These are phyloP conservation scores for Mycena metata DNA, from an alignment of 768 basidiomycete genomes.

Conservation along the genomic window DNA sequence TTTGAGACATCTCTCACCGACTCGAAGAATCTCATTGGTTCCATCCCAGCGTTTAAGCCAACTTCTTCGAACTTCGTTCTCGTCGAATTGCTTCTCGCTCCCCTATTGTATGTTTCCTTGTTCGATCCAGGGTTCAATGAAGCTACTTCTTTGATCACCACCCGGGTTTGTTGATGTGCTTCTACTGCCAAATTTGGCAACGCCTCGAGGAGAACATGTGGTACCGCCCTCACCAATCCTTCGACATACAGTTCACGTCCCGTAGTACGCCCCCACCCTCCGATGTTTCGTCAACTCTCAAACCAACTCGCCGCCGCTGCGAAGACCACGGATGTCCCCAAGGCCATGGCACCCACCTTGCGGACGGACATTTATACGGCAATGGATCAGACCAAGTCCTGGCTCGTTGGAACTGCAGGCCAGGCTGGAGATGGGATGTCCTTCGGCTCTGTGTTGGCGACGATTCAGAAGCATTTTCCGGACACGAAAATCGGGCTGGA, in stretches of 20 bases:
- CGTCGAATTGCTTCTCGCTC: constrained; percentile 8
- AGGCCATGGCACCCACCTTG: constrained; percentile 62
- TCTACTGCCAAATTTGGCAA: constrained; percentile 9
- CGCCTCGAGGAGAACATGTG: constrained; percentile 32
- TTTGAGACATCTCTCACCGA: constrained; percentile 55
- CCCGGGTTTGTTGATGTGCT: constrained; percentile 23
- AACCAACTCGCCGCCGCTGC: constrained; percentile 54
- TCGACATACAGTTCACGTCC: constrained; percentile 26
- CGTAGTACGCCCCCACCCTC: constrained; percentile 1
- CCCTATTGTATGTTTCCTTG: constrained; percentile 17
- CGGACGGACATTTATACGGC: constrained; percentile 65
- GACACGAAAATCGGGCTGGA: constrained; percentile 60
- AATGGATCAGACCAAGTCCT: constrained; percentile 61
- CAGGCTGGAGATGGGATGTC: constrained; percentile 70
- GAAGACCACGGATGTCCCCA: constrained; percentile 52
- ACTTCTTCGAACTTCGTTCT: constrained; percentile 55
- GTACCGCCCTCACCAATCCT: constrained; percentile 20
- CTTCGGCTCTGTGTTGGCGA: constrained; percentile 57
- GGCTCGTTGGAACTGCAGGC: constrained; percentile 58
- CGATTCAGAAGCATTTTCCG: constrained; percentile 59
- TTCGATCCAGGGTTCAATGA: constrained; percentile 17
- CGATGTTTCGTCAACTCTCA: constrained; percentile 63
- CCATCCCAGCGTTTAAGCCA: constrained; percentile 58
- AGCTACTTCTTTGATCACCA: not conserved
- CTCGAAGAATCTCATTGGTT: constrained; percentile 59